These are phyloP conservation scores for Mycosphaerella sp. DNA, from an alignment of 2,329 filamentous ascomycete species.

Conservation along the genomic window DNA sequence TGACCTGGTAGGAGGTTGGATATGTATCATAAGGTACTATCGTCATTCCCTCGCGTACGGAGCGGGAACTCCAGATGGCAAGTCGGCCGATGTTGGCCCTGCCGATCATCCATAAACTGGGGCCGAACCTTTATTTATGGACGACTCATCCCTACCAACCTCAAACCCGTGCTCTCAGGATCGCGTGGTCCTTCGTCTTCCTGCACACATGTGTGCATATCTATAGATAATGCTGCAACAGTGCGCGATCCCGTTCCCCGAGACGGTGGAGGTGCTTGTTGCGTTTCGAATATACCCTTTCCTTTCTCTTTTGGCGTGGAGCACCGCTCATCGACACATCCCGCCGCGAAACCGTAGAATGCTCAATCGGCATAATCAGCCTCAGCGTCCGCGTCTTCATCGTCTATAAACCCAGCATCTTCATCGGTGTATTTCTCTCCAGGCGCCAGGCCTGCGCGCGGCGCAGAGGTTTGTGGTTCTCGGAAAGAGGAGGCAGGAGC, in stretches of 20 bases:
- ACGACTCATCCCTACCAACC: no score
- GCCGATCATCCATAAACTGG: not conserved
- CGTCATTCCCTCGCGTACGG: not conserved
- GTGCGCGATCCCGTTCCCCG: not conserved
- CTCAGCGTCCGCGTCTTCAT: conserved; percentile 33
- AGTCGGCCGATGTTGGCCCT: not conserved
- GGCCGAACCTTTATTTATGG: no score
- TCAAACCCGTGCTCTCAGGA: no score
- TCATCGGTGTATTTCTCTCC: conserved; percentile 30
- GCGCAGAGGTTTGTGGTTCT: conserved; percentile 8
- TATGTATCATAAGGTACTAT: not conserved
- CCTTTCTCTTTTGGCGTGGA: not conserved
- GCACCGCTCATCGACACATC: not conserved
- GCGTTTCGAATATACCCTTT: not conserved
- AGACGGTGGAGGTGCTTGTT: not conserved
- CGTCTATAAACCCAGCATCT: conserved; percentile 33
- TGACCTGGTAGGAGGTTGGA: not conserved
- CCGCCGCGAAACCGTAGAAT: not conserved
- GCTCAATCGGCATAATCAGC: conserved; percentile 32
- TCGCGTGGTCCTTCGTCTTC: not conserved
- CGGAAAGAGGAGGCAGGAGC: conserved; percentile 8
- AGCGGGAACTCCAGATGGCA: not conserved
- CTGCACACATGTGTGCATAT: not conserved
- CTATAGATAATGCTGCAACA: not conserved
- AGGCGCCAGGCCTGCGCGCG: conserved; percentile 21